Conservation (phyloP, 1,284 basidiomycete species). For the Bjerkandera adusta region DNA sequence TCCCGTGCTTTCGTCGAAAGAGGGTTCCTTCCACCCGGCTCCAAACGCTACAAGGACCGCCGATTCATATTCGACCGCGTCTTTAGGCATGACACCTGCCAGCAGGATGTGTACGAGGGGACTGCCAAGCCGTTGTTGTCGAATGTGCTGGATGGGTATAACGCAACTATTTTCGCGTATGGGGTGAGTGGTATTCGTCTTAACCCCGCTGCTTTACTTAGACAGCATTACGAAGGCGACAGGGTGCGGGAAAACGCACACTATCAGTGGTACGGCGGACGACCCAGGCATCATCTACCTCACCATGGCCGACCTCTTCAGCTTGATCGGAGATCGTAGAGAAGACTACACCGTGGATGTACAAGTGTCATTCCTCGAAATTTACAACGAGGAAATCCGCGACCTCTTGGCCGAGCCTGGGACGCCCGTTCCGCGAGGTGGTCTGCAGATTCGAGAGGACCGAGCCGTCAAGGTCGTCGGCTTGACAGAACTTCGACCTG, state of each 20-base stretch:
- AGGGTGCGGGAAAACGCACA: conserved; percentile 97
- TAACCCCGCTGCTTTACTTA: conserved; percentile 3
- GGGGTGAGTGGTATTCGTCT: conserved; percentile 67
- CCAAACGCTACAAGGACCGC: conserved; percentile 88
- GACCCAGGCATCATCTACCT: conserved; percentile 94
- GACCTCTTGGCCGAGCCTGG: conserved; percentile 83
- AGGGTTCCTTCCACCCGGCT: conserved; percentile 80
- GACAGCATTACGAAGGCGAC: conserved; percentile 66
- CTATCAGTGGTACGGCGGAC: conserved; percentile 85
- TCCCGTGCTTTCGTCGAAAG: conserved; percentile 74
- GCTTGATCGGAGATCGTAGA: conserved; percentile 79
- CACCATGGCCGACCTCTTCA: conserved; percentile 96
- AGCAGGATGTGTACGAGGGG: conserved; percentile 83
- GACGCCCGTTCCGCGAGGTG: conserved; percentile 67
- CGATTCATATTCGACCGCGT: conserved; percentile 96
- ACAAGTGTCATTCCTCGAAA: conserved; percentile 91
- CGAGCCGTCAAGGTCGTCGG: conserved; percentile 82
- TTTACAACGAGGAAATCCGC: conserved; percentile 98
- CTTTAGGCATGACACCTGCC: conserved; percentile 75
- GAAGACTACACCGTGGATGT: conserved; percentile 85
- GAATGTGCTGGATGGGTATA: conserved; percentile 90
- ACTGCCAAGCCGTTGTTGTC: conserved; percentile 83
- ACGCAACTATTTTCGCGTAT: conserved; percentile 96
- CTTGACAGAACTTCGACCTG: conserved; percentile 77
- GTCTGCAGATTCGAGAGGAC: conserved; percentile 91